Conservation (phyloP, 2,329 filamentous ascomycete genomes). For the Aspergillus amoenus region DNA sequence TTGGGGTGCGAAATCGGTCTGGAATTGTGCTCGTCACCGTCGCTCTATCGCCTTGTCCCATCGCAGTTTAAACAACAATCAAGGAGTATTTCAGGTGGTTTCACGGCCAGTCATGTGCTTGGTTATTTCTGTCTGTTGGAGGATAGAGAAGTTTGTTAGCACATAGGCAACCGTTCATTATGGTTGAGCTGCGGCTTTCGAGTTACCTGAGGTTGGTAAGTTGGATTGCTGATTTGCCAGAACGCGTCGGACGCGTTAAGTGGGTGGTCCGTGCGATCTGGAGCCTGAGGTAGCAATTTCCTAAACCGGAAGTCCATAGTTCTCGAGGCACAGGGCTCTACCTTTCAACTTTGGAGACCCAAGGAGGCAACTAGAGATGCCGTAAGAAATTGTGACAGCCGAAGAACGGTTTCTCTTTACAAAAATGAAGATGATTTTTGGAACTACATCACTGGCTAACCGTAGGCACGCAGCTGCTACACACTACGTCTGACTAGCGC, state of each 20-base stretch:
- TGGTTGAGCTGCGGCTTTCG: constrained; percentile 3
- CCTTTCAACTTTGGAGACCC: background rate
- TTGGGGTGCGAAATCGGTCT: constrained; percentile 23
- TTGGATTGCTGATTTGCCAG: background rate
- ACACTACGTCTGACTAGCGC: background rate
- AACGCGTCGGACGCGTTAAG: constrained; percentile 12
- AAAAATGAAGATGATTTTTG: background rate
- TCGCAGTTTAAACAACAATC: constrained; percentile 23
- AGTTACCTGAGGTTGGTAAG: constrained; percentile 1
- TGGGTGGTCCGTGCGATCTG: constrained; percentile 7
- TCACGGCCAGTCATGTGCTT: constrained; percentile 15
- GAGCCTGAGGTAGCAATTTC: background rate
- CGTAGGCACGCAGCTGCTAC: background rate
- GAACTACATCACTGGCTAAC: background rate
- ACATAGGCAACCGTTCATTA: constrained; percentile 1
- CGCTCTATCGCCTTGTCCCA: constrained; percentile 24
- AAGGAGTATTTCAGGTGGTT: background rate
- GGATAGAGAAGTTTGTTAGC: background rate
- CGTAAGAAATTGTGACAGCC: no score
- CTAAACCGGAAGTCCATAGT: background rate
- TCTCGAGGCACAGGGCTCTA: background rate
- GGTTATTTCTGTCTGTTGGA: constrained; percentile 1
- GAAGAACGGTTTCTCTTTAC: background rate
- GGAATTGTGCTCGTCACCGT: constrained; percentile 11
- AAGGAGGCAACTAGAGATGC: no score